Conservation (phyloP, 169 alveolate species). For the Cryptosporidium andersoni region DNA sequence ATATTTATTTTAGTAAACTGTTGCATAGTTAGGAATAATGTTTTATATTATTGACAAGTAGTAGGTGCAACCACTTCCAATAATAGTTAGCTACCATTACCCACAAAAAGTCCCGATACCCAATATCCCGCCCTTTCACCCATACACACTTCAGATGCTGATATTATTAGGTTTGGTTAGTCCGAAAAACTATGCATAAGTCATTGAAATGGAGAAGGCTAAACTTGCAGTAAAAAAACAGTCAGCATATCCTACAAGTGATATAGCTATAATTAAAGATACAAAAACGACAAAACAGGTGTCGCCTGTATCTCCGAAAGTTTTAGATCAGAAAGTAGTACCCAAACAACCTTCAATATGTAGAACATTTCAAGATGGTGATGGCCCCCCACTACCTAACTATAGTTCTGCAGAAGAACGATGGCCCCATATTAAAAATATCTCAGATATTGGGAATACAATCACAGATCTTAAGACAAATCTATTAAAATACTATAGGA, state of each 20-base stretch:
- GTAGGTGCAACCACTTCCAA: too few relatives aligned
- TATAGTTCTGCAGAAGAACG: slow-evolving; percentile 41
- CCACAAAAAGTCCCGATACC: too few relatives aligned
- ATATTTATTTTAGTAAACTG: too few relatives aligned
- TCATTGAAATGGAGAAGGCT: background rate
- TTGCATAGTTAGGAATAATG: too few relatives aligned
- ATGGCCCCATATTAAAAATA: slow-evolving; percentile 57
- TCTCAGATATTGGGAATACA: slow-evolving; percentile 58
- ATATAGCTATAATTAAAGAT: slow-evolving; percentile 44
- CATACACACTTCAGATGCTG: too few relatives aligned
- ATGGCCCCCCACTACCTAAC: slow-evolving; percentile 46
- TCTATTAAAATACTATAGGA: slow-evolving; percentile 40
- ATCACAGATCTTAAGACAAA: slow-evolving; percentile 48
- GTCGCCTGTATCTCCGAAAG: slow-evolving; percentile 1
- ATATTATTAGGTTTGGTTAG: too few relatives aligned
- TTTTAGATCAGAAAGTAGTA: slow-evolving; percentile 4
- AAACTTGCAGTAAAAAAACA: slow-evolving; percentile 4
- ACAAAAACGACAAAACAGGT: slow-evolving; percentile 35
- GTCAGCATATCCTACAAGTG: background rate
- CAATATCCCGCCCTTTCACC: too few relatives aligned
- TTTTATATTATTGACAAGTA: too few relatives aligned
- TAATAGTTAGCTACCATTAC: too few relatives aligned
- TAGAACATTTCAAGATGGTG: slow-evolving; percentile 35
- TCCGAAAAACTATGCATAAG: too few relatives aligned
- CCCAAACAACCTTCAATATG: slow-evolving; percentile 15